Conservation (phyloP, 306 rosid genomes). For the Begonia peltatifolia region DNA sequence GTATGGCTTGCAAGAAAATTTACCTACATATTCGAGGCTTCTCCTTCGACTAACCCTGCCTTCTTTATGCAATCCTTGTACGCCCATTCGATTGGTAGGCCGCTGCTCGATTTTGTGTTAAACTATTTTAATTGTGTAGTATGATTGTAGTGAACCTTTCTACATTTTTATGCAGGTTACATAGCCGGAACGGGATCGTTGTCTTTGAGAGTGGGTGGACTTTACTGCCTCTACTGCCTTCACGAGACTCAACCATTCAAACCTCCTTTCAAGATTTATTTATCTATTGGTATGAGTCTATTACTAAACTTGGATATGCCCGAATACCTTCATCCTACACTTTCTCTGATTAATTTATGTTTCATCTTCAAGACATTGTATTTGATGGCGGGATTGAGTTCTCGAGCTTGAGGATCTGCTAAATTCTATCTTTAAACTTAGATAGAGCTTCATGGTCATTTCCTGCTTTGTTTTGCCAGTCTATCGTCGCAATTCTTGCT, state of each 20-base stretch:
- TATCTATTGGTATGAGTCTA: slow-evolving; percentile 51
- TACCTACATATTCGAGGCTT: slow-evolving; percentile 68
- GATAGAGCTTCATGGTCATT: too few species aligned
- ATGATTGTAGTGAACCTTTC: neutral
- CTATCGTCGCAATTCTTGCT: neutral
- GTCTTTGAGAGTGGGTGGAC: slow-evolving; percentile 54
- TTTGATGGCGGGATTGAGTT: too few species aligned
- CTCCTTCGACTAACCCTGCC: slow-evolving; percentile 53
- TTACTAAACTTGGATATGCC: too few species aligned
- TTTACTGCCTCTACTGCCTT: slow-evolving; percentile 73
- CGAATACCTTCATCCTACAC: too few species aligned
- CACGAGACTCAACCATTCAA: slow-evolving; percentile 79
- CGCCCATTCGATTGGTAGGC: slow-evolving; percentile 67
- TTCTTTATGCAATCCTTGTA: slow-evolving; percentile 84
- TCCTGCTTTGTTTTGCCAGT: too few species aligned
- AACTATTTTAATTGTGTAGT: neutral
- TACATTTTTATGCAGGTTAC: slow-evolving; percentile 40
- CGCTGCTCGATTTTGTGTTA: neutral
- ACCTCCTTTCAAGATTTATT: slow-evolving; percentile 58
- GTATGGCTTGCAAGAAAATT: slow-evolving; percentile 66
- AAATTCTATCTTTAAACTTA: neutral
- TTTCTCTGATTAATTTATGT: too few species aligned
- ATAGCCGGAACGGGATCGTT: slow-evolving; percentile 33
- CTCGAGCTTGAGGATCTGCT: too few species aligned
- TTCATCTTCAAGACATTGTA: too few species aligned